Evolutionary conservation across 176 grass and related monocot genomes (phyloP).

Genomic region (Juncus effusus): DNA sequence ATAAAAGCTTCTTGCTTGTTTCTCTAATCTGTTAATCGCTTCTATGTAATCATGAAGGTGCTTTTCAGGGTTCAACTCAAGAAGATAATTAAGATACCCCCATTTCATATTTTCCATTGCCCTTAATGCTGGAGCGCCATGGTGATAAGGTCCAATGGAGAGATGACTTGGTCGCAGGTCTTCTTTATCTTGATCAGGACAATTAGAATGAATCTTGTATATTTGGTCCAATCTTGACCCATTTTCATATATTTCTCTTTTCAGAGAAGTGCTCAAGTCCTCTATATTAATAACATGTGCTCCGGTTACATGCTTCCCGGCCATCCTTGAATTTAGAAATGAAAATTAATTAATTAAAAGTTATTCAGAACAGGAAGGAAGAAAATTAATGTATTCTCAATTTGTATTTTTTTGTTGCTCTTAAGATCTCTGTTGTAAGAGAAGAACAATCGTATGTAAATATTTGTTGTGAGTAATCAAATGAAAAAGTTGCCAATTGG

Average conservation of each 20-base stretch:
- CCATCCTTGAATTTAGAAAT: too few species aligned
- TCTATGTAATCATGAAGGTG: background rate
- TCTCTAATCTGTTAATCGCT: too few species aligned
- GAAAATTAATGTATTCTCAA: too few species aligned
- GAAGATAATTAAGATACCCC: background rate
- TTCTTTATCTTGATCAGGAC: background rate
- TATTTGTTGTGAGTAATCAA: too few species aligned
- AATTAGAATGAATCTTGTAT: background rate
- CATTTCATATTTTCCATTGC: background rate
- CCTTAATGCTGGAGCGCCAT: background rate
- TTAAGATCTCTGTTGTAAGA: too few species aligned
- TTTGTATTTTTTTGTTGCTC: too few species aligned
- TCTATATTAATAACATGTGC: conserved; percentile 3
- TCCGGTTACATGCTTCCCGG: background rate
- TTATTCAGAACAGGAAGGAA: too few species aligned
- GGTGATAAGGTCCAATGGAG: too few species aligned
- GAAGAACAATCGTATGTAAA: too few species aligned
- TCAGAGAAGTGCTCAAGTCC: too few species aligned
- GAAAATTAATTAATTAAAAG: too few species aligned
- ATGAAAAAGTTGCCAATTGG: too few species aligned
- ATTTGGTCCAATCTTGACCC: background rate
- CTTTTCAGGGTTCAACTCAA: background rate
- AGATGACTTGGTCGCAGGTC: conserved; percentile 5
- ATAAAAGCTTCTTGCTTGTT: background rate
- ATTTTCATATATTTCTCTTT: accelerated